phyloP scores from a whole-genome alignment of 1,284 basidiomycete species.

The Ceratobasidium papillatum region DNA sequence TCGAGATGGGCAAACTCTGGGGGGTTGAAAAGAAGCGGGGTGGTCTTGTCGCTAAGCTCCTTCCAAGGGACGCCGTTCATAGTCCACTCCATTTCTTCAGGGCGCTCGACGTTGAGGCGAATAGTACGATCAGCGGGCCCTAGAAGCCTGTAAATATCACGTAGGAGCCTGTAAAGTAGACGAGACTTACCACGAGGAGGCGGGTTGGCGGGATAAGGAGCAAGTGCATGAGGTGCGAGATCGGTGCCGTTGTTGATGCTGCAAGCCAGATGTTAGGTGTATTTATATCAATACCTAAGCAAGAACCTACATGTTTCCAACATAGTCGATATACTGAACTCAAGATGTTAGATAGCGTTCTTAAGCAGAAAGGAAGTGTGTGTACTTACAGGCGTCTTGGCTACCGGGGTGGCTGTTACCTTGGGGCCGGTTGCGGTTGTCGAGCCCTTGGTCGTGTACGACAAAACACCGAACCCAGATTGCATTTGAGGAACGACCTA shows the following conservation, averaged over 20 bases:
- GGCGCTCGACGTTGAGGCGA: conserved; percentile 14
- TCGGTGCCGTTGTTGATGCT: conserved; percentile 23
- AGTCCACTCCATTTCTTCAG: conserved; percentile 23
- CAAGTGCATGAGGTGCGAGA: conserved; percentile 8
- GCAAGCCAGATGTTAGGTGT: neutral
- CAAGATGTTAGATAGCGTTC: neutral
- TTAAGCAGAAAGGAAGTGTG: no score
- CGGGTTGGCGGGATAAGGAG: conserved; percentile 22
- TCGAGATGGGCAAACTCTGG: neutral
- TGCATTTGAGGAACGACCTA: conserved; percentile 28
- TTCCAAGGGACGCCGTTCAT: conserved; percentile 21
- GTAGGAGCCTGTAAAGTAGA: neutral
- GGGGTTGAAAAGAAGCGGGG: conserved; percentile 2
- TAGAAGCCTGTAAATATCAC: neutral
- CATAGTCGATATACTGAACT: conserved; percentile 12
- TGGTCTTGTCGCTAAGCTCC: neutral
- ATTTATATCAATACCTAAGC: neutral
- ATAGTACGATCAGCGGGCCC: conserved; percentile 30
- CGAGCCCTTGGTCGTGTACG: neutral
- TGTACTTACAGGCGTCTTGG: neutral
- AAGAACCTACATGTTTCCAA: conserved; percentile 20
- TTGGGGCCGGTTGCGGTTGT: neutral
- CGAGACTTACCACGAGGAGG: conserved; percentile 8
- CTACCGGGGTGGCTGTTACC: neutral
- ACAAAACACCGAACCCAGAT: conserved; percentile 15